A percentile compares a stretch with the other conserved stretches of the same genome.
These are phyloP conservation scores for Trichoderma asperelloides DNA, from an alignment of 495 filamentous ascomycete species.

Conservation along the genomic window DNA sequence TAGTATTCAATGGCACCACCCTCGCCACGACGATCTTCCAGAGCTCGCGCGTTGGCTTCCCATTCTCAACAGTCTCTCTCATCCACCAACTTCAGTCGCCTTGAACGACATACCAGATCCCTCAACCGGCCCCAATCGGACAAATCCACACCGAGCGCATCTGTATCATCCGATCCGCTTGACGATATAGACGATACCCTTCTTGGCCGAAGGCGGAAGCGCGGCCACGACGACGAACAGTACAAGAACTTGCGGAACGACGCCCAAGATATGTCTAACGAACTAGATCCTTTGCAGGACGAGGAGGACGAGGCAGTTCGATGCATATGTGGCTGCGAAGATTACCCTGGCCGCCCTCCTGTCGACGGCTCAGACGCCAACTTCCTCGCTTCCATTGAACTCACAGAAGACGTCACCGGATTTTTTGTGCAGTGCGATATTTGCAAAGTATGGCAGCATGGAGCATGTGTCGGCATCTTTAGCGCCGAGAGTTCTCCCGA, in stretches of 20 bases:
- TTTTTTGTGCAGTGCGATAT: conserved; percentile 97
- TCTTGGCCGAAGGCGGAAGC: conserved; percentile 50
- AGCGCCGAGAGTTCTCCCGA: conserved; percentile 86
- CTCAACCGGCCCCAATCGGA: conserved; percentile 61
- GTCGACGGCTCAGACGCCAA: conserved; percentile 44
- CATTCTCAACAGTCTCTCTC: conserved; percentile 70
- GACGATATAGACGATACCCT: conserved; percentile 53
- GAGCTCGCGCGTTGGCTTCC: conserved; percentile 76
- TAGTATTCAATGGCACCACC: conserved; percentile 40
- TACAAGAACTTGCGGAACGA: conserved; percentile 38
- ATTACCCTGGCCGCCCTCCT: conserved; percentile 84
- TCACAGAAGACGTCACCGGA: conserved; percentile 79
- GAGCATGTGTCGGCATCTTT: conserved; percentile 95
- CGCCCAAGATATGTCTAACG: conserved; percentile 43
- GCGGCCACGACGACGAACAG: conserved; percentile 52
- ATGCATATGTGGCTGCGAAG: conserved; percentile 88
- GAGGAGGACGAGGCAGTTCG: conserved; percentile 92
- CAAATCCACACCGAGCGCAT: conserved; percentile 62
- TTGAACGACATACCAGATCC: conserved; percentile 60
- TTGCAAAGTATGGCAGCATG: conserved; percentile 99
- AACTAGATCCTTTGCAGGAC: conserved; percentile 48
- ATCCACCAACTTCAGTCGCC: conserved; percentile 51
- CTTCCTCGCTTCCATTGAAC: conserved; percentile 53
- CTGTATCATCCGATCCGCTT: conserved; percentile 67
- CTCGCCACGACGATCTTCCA: conserved; percentile 83